phyloP scores from a whole-genome alignment of 495 filamentous ascomycete genomes.

The Oleoguttula mirabilis region DNA sequence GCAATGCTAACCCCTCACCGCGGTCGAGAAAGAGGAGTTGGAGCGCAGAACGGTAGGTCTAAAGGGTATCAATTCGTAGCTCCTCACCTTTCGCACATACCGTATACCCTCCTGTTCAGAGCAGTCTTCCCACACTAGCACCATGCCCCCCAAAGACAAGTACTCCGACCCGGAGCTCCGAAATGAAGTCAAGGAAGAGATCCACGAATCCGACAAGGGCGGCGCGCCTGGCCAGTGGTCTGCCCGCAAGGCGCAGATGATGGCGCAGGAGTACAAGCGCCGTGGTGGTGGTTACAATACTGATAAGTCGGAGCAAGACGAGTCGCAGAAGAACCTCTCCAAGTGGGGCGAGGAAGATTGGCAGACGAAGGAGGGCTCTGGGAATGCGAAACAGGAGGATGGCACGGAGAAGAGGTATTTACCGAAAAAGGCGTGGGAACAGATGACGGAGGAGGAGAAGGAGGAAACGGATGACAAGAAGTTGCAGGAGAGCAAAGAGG shows the following conservation, averaged over 20 bases:
- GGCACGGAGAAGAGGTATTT: conserved; percentile 38
- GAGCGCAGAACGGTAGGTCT: too few species aligned
- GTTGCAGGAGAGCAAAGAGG: conserved; percentile 30
- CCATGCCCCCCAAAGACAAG: conserved; percentile 38
- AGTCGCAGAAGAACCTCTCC: conserved; percentile 33
- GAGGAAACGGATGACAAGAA: conserved; percentile 37
- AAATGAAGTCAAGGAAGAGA: conserved; percentile 37
- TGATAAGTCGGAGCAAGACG: conserved; percentile 32
- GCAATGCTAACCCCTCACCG: too few species aligned
- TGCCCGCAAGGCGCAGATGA: conserved; percentile 41
- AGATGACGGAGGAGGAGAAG: conserved; percentile 37
- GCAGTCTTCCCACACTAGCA: too few species aligned
- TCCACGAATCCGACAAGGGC: conserved; percentile 38
- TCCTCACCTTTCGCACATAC: too few species aligned
- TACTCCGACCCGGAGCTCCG: conserved; percentile 39
- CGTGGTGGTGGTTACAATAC: conserved; percentile 40
- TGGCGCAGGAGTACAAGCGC: conserved; percentile 40
- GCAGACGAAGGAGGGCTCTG: conserved; percentile 41
- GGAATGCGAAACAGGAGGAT: conserved; percentile 34
- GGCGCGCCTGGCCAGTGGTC: conserved; percentile 41
- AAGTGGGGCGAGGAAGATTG: conserved; percentile 39
- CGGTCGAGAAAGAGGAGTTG: too few species aligned
- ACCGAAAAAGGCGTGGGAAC: conserved; percentile 39
- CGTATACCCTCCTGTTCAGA: too few species aligned
- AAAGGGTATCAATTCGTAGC: too few species aligned